Evolutionary conservation across 1,284 basidiomycete genomes (phyloP), one percentile per base, ranked within the genome.

Genomic region (Wallemia hederae): DNA sequence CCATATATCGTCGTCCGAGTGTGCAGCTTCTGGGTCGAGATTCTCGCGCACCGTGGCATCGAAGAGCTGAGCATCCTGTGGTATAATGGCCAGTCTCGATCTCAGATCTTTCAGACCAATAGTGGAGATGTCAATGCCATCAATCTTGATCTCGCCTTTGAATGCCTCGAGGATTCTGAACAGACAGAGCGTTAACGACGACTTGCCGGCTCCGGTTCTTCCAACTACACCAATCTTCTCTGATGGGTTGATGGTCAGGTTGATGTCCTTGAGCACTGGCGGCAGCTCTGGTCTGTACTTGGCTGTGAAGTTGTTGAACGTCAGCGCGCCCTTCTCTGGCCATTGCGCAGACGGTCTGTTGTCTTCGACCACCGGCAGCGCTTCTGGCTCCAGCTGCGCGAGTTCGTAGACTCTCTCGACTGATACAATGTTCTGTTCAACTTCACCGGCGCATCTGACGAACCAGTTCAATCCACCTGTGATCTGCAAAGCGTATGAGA

Each of bases 391-490:
- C n/a, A 90, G 72, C n/a, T 81, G 74, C 27, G 82, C 80, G 67
- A 92, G 77, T 58, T 74, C 73, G 33, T 77, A 66, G 1, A 78
- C 73, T 60, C 77, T 72, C 66, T 74, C 85, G 7, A 85, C 83
- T 64, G 85, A 88, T 63, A 91, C 87, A 66, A 94, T 83, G 68
- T 91, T 92, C 69, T 88, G 85, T 70, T 94, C 90, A 15, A 92
- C 85, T 66, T 96, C 90, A 63, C 83, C 86, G 0, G 85, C 84
- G 17, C 80, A 82, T 56, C 87, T 77, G 3, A 92, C 87, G n/a
- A 90, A 76, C 86, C 85, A 92, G 69, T 87, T 91, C 79, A 62
- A 29, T 17, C 60, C 29, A 29, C 62, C 58, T 57, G 62, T 80
- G 63, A 56, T 60, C 26, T 17, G 60, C 25, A 94, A 73, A 1